phyloP scores from a whole-genome alignment of 495 filamentous ascomycete genomes.

The Tuber microsphaerosporum region DNA sequence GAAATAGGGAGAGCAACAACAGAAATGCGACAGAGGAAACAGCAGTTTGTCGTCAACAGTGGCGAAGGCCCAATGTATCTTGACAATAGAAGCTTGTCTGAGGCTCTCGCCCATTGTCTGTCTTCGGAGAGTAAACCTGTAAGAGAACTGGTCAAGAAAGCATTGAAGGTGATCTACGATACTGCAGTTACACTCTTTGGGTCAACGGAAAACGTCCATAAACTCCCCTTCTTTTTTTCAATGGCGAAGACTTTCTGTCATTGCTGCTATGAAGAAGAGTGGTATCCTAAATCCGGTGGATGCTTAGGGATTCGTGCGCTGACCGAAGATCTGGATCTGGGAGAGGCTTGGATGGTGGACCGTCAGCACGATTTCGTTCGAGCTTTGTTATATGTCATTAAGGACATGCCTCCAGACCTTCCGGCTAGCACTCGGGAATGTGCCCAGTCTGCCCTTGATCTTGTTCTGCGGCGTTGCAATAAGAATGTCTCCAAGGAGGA shows the following conservation, averaged over 20 bases:
- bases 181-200: constrained; percentile 77
- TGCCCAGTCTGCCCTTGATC: constrained; percentile 72
- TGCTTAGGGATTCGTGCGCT: constrained; percentile 80
- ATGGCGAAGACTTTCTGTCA: constrained; percentile 78
- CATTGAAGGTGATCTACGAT: constrained; percentile 68
- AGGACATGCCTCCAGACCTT: constrained; percentile 89
- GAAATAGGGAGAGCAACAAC: constrained; percentile 76
- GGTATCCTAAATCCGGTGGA: constrained; percentile 93
- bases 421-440: constrained; percentile 75
- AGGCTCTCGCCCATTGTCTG: constrained; percentile 79
- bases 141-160: constrained; percentile 72
- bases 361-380: constrained; percentile 77
- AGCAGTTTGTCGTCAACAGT: constrained; percentile 70
- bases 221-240: constrained; percentile 73
- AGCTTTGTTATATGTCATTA: constrained; percentile 88
- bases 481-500: constrained; percentile 68
- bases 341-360: constrained; percentile 71
- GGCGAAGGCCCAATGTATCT: constrained; percentile 82
- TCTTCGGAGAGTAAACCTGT: constrained; percentile 72
- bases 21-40: constrained; percentile 61
- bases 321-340: constrained; percentile 69
- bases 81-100: constrained; percentile 75
- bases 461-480: constrained; percentile 67
- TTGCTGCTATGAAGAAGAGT: constrained; percentile 91
- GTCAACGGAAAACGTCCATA: constrained; percentile 57